phyloP scores from a whole-genome alignment of 345 rosid genomes.

The Orychophragmus violaceus region DNA sequence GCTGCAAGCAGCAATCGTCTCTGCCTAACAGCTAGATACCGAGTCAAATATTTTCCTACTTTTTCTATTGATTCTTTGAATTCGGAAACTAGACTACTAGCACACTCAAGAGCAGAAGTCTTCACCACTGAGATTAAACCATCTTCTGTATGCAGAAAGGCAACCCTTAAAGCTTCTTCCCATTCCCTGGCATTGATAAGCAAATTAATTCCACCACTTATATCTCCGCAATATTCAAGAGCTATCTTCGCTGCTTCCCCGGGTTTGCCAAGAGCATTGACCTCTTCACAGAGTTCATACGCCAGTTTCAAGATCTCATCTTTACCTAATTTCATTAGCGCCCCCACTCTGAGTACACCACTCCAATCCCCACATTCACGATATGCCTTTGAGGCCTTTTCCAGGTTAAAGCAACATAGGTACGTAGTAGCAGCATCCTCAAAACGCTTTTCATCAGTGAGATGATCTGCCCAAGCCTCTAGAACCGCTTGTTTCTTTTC shows the following conservation, averaged over 20 bases:
- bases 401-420: slow-evolving; percentile 65
- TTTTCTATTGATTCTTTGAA: slow-evolving; percentile 78
- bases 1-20: slow-evolving; percentile 88
- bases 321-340: slow-evolving; percentile 64
- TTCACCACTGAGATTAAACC: slow-evolving; percentile 58
- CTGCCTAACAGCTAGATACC: slow-evolving; percentile 94
- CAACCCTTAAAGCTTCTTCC: slow-evolving; percentile 90
- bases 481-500: slow-evolving; percentile 55
- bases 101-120: slow-evolving; percentile 72
- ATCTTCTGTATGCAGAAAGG: slow-evolving; percentile 61
- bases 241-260: slow-evolving; percentile 95
- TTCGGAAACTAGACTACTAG: slow-evolving; percentile 51
- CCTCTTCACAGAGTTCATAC: slow-evolving; percentile 83
- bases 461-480: slow-evolving; percentile 94
- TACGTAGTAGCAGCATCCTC: slow-evolving; percentile 88
- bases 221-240: slow-evolving; percentile 73
- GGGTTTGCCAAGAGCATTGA: slow-evolving; percentile 89
- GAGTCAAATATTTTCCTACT: slow-evolving; percentile 85
- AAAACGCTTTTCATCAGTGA: slow-evolving; percentile 59
- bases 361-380: slow-evolving; percentile 87
- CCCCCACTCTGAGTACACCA: slow-evolving; percentile 82
- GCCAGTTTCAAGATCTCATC: slow-evolving; percentile 71
- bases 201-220: slow-evolving; percentile 56
- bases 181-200: slow-evolving; percentile 82
- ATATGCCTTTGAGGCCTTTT: slow-evolving; percentile 83